A percentile compares a stretch with the other conserved stretches of the same genome.
These are phyloP conservation scores for Immersiporthe knoxdaviesiana DNA, from an alignment of 2,329 filamentous ascomycete species.

Conservation along the genomic window DNA sequence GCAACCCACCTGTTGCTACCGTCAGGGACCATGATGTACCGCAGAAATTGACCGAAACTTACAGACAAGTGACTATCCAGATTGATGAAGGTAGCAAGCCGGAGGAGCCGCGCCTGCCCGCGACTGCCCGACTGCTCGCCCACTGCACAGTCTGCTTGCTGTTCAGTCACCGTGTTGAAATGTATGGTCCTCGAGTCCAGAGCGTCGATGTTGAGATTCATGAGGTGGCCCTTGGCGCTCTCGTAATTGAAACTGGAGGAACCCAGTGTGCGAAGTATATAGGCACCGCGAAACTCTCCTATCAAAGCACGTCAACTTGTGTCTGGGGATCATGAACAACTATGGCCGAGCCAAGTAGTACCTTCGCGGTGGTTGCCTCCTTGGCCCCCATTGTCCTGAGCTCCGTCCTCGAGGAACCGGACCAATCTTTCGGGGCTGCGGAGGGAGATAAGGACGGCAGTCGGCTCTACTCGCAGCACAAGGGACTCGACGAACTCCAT, in stretches of 20 bases:
- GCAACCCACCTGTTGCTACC: constrained; percentile 68
- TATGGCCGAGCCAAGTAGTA: constrained; percentile 15
- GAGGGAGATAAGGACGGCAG: constrained; percentile 56
- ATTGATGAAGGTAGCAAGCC: constrained; percentile 71
- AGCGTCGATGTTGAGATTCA: constrained; percentile 58
- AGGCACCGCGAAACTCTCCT: constrained; percentile 46
- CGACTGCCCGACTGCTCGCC: constrained; percentile 45
- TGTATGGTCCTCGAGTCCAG: constrained; percentile 57
- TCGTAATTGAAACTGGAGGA: constrained; percentile 74
- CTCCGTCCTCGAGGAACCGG: constrained; percentile 40
- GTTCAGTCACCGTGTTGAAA: constrained; percentile 48
- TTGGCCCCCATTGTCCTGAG: constrained; percentile 39
- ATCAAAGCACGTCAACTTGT: constrained; percentile 16
- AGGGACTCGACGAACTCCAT: constrained; percentile 69
- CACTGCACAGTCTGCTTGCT: constrained; percentile 43
- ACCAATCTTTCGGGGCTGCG: constrained; percentile 49
- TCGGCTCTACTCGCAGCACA: constrained; percentile 58
- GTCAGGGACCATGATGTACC: not conserved
- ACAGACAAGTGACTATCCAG: constrained; percentile 74
- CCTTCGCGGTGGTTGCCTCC: constrained; percentile 26
- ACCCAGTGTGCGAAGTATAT: constrained; percentile 67
- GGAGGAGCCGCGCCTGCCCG: constrained; percentile 59
- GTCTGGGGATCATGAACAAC: not conserved
- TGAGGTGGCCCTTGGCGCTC: constrained; percentile 66
- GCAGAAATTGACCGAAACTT: constrained; percentile 32